Evolutionary conservation across 2,329 filamentous ascomycete genomes (phyloP), one percentile per base, ranked within the genome.

Genomic region (Gyromitra esculenta): DNA sequence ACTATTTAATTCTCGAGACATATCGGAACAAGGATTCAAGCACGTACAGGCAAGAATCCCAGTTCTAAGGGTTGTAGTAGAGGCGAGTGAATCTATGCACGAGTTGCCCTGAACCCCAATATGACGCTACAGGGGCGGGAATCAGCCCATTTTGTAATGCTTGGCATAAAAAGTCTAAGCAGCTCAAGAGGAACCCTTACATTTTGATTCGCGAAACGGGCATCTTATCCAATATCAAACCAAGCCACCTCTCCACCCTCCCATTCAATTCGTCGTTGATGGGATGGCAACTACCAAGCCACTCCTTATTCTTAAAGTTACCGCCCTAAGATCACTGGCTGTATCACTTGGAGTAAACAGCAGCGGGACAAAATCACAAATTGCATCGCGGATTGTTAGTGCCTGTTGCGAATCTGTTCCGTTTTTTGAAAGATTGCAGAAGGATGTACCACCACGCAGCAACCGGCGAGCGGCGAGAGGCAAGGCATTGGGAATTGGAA

Each of bases 281-380:
- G 68, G 68, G n/a, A 71, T 71, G 68, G 59, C 68, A 71, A 64
- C 68, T 31, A 59, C 71, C 50, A 48, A 54, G 11, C 59, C 69
- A 25, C 73, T 76, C n/a, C 62, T 76, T 62, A 21, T 31, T 25
- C 69, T 76, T 11, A 76, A 63, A 56, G 35, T 60, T 8, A 62
- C 18, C 8, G 45, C 52, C 15, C 62, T 76, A 18, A 72, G 41
- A 50, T 73, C 73, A 0, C 18, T 76, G 11, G 73, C 73, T 21
- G 68, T 67, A 18, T 69, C 72, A 52, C n/a, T 75, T 43, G 72
- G 72, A 15, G 59, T 65, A 13, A 71, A 70, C 31, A 64, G 65
- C 21, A 31, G 64, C 9, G 72, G 72, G 18, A 64, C 72, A 39
- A 75, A 75, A 63, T 39, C 41, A 43, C 31, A 75, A 25, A 2